phyloP scores from a whole-genome alignment of 768 basidiomycete species.

The Polyporus arcularius region DNA sequence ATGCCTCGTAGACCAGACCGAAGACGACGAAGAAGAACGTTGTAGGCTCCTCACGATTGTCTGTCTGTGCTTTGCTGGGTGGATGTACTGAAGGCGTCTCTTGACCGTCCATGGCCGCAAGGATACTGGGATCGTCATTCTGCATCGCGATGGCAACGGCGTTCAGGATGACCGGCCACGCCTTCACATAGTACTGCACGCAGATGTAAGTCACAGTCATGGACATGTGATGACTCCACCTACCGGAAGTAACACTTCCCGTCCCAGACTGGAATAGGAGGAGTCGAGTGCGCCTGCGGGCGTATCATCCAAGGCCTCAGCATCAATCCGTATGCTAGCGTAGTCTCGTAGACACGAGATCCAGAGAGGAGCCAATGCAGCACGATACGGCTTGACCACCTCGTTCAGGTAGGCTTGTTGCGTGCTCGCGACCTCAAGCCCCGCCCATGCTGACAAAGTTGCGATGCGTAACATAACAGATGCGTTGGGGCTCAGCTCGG shows the following conservation, averaged over 20 bases:
- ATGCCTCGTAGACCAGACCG: conserved; percentile 90
- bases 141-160: conserved; percentile 85
- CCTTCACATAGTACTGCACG: conserved; percentile 78
- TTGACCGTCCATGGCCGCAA: conserved; percentile 82
- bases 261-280: conserved; percentile 84
- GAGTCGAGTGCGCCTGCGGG: conserved; percentile 76
- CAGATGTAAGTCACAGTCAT: conserved; percentile 2
- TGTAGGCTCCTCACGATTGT: conserved; percentile 58
- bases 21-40: conserved; percentile 88
- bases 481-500: conserved; percentile 89
- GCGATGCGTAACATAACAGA: conserved; percentile 94
- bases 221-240: conserved; percentile 30
- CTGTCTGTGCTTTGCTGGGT: conserved; percentile 7
- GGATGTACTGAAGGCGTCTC: conserved; percentile 34
- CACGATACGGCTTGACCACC: conserved; percentile 80
- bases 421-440: conserved; percentile 77
- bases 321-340: conserved; percentile 86
- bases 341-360: conserved; percentile 88
- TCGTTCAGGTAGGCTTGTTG: conserved; percentile 75
- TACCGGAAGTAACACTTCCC: conserved; percentile 90
- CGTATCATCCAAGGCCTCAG: conserved; percentile 78
- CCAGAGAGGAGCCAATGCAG: conserved; percentile 81
- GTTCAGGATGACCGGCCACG: conserved; percentile 82
- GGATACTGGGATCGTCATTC: conserved; percentile 60
- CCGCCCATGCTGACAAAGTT: conserved; percentile 93